Conservation (phyloP, 768 basidiomycete species). For the Amanita subjunquillea region DNA sequence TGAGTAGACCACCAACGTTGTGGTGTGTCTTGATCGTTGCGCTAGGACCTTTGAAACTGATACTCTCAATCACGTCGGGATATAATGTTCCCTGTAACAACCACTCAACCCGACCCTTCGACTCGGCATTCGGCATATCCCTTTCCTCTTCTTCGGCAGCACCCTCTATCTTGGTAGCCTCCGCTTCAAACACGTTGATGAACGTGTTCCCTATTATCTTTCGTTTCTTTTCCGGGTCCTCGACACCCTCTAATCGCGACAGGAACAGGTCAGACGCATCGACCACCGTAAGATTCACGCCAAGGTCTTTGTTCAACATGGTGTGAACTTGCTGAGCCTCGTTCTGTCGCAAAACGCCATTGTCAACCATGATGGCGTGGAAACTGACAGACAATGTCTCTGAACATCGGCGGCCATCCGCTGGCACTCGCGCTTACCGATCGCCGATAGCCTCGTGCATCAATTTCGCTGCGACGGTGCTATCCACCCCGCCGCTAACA, state of each 20-base stretch:
- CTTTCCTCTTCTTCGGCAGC: constrained; percentile 64
- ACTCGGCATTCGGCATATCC: constrained; percentile 41
- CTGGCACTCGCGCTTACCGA: constrained; percentile 38
- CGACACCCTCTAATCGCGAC: constrained; percentile 75
- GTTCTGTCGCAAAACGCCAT: constrained; percentile 88
- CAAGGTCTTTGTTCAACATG: constrained; percentile 89
- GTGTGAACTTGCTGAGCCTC: constrained; percentile 86
- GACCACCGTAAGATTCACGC: constrained; percentile 92
- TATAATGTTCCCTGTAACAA: constrained; percentile 95
- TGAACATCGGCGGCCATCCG: neutral
- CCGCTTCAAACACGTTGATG: constrained; percentile 94
- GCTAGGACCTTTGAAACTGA: constrained; percentile 97
- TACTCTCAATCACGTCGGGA: constrained; percentile 98
- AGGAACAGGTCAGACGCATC: constrained; percentile 95
- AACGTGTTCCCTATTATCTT: constrained; percentile 99
- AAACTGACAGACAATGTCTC: constrained; percentile 42
- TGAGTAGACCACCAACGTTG: constrained; percentile 92
- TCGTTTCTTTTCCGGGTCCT: constrained; percentile 94
- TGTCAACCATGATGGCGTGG: constrained; percentile 99
- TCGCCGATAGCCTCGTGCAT: constrained; percentile 99
- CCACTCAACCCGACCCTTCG: constrained; percentile 94
- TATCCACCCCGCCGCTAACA: constrained; percentile 95
- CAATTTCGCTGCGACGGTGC: constrained; percentile 94
- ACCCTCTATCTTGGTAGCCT: constrained; percentile 83
- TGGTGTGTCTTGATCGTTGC: constrained; percentile 99